phyloP scores from a whole-genome alignment of 345 rosid species.

The Pugionium dolabratum region DNA sequence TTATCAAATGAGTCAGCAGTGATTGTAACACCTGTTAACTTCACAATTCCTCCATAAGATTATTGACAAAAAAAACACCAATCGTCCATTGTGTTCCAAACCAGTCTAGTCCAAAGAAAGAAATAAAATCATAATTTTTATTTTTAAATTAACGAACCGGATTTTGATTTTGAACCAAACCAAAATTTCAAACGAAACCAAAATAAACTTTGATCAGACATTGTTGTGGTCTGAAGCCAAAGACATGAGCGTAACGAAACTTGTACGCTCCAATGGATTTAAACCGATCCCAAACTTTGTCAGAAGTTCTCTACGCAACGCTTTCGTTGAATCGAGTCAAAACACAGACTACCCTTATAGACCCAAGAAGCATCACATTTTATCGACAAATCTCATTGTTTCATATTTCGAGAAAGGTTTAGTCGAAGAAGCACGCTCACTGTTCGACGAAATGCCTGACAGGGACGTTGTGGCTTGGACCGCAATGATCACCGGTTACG shows the following conservation, averaged over 20 bases:
- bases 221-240: background rate
- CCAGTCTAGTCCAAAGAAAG: too few relatives aligned
- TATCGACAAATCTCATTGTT: conserved; percentile 66
- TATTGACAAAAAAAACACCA: too few relatives aligned
- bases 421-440: conserved; percentile 65
- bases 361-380: conserved; percentile 56
- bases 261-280: conserved; percentile 37
- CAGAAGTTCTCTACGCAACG: conserved; percentile 46
- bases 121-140: too few relatives aligned
- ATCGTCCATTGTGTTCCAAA: too few relatives aligned
- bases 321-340: conserved; percentile 30
- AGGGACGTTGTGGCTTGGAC: conserved; percentile 41
- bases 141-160: too few relatives aligned
- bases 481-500: conserved; percentile 40
- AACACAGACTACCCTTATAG: conserved; percentile 36
- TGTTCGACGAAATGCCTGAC: conserved; percentile 46
- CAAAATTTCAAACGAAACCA: too few relatives aligned
- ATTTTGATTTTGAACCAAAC: background rate
- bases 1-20: too few relatives aligned
- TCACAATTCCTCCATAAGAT: too few relatives aligned
- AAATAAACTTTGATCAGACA: too few relatives aligned
- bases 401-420: conserved; percentile 62
- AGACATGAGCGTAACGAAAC: conserved; percentile 43
- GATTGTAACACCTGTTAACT: too few relatives aligned
- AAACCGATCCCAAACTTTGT: conserved; percentile 47